Evolutionary conservation across 306 rosid genomes (phyloP), one percentile per base, ranked within the genome.

Genomic region (Sphenostylis stenocarpa): DNA sequence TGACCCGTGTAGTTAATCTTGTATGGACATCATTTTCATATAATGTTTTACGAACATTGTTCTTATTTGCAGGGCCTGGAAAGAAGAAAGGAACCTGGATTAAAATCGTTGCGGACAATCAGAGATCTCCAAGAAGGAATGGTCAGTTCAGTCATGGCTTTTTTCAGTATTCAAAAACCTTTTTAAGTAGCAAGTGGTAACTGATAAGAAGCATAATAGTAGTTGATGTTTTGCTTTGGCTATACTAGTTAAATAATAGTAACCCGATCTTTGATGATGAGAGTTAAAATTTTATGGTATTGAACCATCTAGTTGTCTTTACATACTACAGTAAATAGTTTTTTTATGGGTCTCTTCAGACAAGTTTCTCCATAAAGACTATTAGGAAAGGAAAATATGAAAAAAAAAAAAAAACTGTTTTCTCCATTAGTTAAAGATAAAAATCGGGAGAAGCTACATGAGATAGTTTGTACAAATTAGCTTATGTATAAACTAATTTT

Each of bases 61-160:
- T 52, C 66, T 62, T 20, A 29, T 77, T 55, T 82, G 55, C 87
- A 94, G 98, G 94, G 86, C 17, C 34, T 80, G 61, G 88, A 87
- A 84, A 90, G 94, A 82, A 85, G 73, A 70, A 78, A 90, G 70
- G 94, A 88, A 85, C 93, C 96, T 67, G 97, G 98, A 83, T 66
- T 94, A 75, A 94, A 79, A 83, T 39, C 96, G 55, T 84, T 94
- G 81, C 96, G 97, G 4, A 82, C 91, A 52, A 17, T 63, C 53
- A 81, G 98, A 67, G 85, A 76, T 41, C 92, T 94, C 56, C 79
- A 38, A 72, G 94, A 88, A 75, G 94, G 98, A 88, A 94, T 94
- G 97, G 98, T 94, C 55, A 78, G 98, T 72, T 91, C 64, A 78
- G 96, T 72, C 60, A 16, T 70, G 47, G 57, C 51, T 76, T 56